Evolutionary conservation across 2,329 filamentous ascomycete genomes (phyloP).

Genomic region (Metarhizium album): DNA sequence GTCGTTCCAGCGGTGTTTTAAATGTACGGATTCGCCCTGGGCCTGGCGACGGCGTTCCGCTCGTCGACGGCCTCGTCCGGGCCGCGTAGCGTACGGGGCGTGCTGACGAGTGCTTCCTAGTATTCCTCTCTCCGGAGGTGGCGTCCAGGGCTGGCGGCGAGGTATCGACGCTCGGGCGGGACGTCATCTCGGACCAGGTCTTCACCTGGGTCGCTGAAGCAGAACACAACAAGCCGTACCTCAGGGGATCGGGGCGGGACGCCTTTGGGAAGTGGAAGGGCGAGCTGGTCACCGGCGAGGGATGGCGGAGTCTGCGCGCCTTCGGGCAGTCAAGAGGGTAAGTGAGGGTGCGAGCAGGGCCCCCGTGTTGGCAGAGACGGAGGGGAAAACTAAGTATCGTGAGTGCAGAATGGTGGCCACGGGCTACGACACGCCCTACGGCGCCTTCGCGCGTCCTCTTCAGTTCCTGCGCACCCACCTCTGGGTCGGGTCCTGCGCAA

Average conservation of each 20-base stretch:
- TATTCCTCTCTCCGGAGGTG: slow-evolving; percentile 36
- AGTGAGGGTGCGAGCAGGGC: too few relatives aligned
- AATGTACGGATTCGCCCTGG: slow-evolving; percentile 28
- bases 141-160: slow-evolving; percentile 29
- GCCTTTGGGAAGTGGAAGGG: slow-evolving; percentile 50
- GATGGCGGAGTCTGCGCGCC: slow-evolving; percentile 53
- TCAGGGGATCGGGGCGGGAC: slow-evolving; percentile 45
- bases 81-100: neutral
- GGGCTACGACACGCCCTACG: slow-evolving; percentile 45
- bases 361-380: too few relatives aligned
- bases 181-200: slow-evolving; percentile 42
- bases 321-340: slow-evolving; percentile 46
- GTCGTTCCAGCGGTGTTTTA: slow-evolving; percentile 39
- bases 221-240: slow-evolving; percentile 52
- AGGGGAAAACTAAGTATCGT: neutral
- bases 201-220: slow-evolving; percentile 51
- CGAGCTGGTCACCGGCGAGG: slow-evolving; percentile 51
- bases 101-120: slow-evolving; percentile 18
- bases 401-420: slow-evolving; percentile 40
- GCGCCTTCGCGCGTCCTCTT: slow-evolving; percentile 41
- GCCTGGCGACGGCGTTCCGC: too few relatives aligned
- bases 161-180: slow-evolving; percentile 35
- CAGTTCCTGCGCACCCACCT: slow-evolving; percentile 49
- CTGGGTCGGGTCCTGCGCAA: slow-evolving; percentile 48
- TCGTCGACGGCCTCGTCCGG: too few relatives aligned